Percentiles rank a stretch among this genome's conserved stretches.
These are phyloP conservation scores for Alisma plantagoaquatica DNA, from an alignment of 106 monocot genomes.

Conservation along the genomic window DNA sequence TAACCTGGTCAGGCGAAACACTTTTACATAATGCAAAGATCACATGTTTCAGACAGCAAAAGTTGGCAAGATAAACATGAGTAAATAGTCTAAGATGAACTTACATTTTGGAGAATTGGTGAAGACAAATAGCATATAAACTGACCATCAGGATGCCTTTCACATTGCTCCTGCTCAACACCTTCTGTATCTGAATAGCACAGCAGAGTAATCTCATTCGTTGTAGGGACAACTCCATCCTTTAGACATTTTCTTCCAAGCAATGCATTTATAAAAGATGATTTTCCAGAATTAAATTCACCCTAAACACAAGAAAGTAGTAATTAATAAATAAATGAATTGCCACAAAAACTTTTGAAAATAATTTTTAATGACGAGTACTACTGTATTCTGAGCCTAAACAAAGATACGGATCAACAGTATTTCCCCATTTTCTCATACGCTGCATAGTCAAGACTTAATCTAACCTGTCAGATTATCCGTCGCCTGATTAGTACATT, in stretches of 20 bases:
- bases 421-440: no score
- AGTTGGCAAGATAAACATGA: slow-evolving; percentile 2
- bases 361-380: no score
- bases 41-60: no score
- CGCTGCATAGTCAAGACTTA: no score
- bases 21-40: no score
- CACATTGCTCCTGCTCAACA: slow-evolving; percentile 61
- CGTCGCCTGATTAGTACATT: no score
- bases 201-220: slow-evolving; percentile 91
- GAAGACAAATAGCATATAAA: slow-evolving; percentile 75
- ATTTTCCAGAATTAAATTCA: slow-evolving; percentile 98
- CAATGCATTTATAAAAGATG: slow-evolving; percentile 89
- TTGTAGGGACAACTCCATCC: slow-evolving; percentile 92
- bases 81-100: slow-evolving; percentile 15
- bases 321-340: no score
- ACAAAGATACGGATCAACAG: no score
- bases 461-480: no score
- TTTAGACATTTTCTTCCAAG: slow-evolving; percentile 90
- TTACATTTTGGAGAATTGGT: slow-evolving; percentile 83
- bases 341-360: no score
- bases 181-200: slow-evolving; percentile 65
- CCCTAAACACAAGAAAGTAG: slow-evolving; percentile 41
- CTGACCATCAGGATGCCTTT: slow-evolving; percentile 91
- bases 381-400: no score
- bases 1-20: no score